Evolutionary conservation across 257 asterid species (phyloP), one percentile per base, ranked within the genome.

Genomic region (Nicotiana obtusifolia): DNA sequence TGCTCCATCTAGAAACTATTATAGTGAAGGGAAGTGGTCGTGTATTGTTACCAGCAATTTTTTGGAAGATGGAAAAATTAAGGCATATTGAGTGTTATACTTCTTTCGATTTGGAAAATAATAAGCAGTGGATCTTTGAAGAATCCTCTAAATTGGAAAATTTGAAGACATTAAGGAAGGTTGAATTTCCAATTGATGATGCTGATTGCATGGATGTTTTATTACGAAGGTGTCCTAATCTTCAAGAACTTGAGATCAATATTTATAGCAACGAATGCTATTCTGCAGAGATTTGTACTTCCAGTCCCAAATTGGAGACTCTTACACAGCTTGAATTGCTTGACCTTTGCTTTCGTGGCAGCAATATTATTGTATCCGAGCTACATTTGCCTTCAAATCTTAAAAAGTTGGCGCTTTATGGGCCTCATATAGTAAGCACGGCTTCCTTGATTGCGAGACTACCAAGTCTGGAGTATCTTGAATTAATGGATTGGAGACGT

Each of bases 401-500:
- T 2, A 64, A 26, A 5, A 22, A 62, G 33, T 4, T 62, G 35
- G 19, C 5, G 5, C 33, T 62, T 10, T 0, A 14, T 3, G 2
- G 31, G 31, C 22, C 5, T 10, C 26, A 0, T 4, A 4, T 24
- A 4, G 35, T 11, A 28, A 28, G 11, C 0, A 0, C 6, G 1
- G 44, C 22, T 22, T 2, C 78, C 59, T 11, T 11, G 11, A 69
- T 41, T 5, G 20, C 0, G 0, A n/a, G 13, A 20, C 59, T 24
- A 41, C 19, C 59, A 20, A 41, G 0, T 9, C 35, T 71, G 14
- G 78, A 20, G 35, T 44, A 41, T 69, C 77, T 69, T 56, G 10
- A 69, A 69, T 20, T 66, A 31, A 0, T 0, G 2, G 2, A 19
- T 13, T 0, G 1, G 2, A 0, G 4, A 7, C 3, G 2, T 61